Conservation (phyloP, 768 basidiomycete genomes). For the Russula abietina region DNA sequence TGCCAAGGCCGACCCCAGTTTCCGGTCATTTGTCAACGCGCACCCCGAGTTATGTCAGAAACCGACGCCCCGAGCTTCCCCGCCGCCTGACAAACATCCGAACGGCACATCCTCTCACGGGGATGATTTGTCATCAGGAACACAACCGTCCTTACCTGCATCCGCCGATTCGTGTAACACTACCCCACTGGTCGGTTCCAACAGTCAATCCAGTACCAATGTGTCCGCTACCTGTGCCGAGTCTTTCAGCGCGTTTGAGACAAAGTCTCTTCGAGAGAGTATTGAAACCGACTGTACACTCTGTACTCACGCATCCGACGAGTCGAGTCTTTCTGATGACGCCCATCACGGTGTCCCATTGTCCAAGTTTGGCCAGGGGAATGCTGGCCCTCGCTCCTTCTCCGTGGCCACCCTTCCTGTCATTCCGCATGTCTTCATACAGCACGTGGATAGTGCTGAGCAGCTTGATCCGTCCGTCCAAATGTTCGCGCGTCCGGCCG, state of each 20-base stretch:
- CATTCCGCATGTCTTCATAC: conserved; percentile 22
- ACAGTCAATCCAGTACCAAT: conserved; percentile 14
- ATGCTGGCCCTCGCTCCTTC: conserved; percentile 23
- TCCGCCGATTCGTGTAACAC: conserved; percentile 7
- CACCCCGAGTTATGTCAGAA: conserved; percentile 75
- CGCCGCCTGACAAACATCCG: neutral
- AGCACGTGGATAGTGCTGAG: conserved; percentile 35
- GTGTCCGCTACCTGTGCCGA: conserved; percentile 3
- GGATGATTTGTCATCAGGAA: neutral
- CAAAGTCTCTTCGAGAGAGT: conserved; percentile 7
- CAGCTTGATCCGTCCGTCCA: conserved; percentile 70
- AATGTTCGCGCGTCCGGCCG: conserved; percentile 66
- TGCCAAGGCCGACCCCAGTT: conserved; percentile 85
- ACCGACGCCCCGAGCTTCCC: conserved; percentile 22
- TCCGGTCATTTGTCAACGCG: conserved; percentile 84
- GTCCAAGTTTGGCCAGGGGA: neutral
- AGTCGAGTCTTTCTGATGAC: conserved; percentile 11
- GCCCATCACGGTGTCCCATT: neutral
- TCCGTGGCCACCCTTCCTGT: conserved; percentile 36
- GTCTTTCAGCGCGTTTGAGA: conserved; percentile 18
- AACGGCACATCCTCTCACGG: neutral
- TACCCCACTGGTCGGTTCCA: conserved; percentile 21
- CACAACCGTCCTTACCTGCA: conserved; percentile 6
- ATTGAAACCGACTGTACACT: conserved; percentile 12
- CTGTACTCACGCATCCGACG: conserved; percentile 16